phyloP scores from a whole-genome alignment of 495 filamentous ascomycete genomes.

The Aspergillus sparsus region DNA sequence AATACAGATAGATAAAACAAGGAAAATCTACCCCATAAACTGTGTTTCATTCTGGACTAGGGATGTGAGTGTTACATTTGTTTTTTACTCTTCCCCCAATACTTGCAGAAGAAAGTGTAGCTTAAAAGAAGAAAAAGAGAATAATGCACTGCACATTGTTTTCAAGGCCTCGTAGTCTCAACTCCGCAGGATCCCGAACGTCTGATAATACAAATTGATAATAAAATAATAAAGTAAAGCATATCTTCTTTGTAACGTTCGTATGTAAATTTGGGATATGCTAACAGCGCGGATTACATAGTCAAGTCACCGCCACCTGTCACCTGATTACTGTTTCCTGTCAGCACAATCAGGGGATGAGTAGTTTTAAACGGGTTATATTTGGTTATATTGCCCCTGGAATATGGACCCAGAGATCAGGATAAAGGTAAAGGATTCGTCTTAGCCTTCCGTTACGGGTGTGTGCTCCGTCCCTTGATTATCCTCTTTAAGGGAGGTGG shows the following conservation, averaged over 20 bases:
- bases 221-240: background rate
- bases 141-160: background rate
- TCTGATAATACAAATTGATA: background rate
- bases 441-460: background rate
- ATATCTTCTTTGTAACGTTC: background rate
- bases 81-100: background rate
- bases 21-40: too few relatives aligned
- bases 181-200: background rate
- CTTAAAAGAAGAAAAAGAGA: background rate
- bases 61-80: conserved; percentile 5
- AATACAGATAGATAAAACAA: background rate
- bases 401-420: background rate
- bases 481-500: background rate
- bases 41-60: background rate
- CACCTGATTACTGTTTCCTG: background rate
- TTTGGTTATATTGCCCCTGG: background rate
- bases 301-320: background rate
- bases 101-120: too few relatives aligned
- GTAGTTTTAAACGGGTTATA: background rate
- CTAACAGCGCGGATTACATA: background rate
- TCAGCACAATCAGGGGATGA: background rate
- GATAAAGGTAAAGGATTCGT: background rate
- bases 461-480: background rate
- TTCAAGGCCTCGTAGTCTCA: background rate
- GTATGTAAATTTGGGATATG: background rate